Evolutionary conservation across 345 rosid species (phyloP).

Genomic region (Melastoma malabathricum): DNA sequence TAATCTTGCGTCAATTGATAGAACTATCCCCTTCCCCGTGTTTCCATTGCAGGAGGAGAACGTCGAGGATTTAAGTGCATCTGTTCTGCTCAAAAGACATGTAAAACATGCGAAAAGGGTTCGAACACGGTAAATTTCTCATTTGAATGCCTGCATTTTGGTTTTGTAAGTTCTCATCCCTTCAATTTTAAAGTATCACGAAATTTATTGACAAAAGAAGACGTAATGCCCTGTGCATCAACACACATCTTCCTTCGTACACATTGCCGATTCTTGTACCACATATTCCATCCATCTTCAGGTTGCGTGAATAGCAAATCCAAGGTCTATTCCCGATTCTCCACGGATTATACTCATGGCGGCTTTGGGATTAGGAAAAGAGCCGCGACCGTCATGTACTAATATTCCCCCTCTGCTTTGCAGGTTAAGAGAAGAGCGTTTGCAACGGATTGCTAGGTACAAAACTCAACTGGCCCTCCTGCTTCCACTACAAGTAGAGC

Average conservation of each 20-base stretch:
- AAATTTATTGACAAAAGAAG: not conserved
- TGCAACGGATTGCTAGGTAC: slow-evolving; percentile 67
- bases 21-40: slow-evolving; percentile 5
- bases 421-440: slow-evolving; percentile 60
- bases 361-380: too few relatives aligned
- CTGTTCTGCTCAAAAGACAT: slow-evolving; percentile 62
- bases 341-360: not conserved
- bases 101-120: slow-evolving; percentile 59
- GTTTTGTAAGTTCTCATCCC: not conserved
- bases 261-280: too few relatives aligned
- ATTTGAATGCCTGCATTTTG: not conserved
- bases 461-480: slow-evolving; percentile 69
- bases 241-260: not conserved
- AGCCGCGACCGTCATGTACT: too few relatives aligned
- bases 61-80: slow-evolving; percentile 35
- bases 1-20: slow-evolving; percentile 1
- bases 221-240: not conserved
- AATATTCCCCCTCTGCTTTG: slow-evolving; percentile 3
- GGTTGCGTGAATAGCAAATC: too few relatives aligned
- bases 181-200: too few relatives aligned
- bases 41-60: slow-evolving; percentile 31
- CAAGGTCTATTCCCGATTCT: not conserved
- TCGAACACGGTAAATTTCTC: slow-evolving; percentile 44
- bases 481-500: slow-evolving; percentile 59
- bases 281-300: too few relatives aligned